Evolutionary conservation across 2,329 filamentous ascomycete genomes (phyloP), one percentile per base, ranked within the genome.

Genomic region (Ploettnerulaceae sp.): DNA sequence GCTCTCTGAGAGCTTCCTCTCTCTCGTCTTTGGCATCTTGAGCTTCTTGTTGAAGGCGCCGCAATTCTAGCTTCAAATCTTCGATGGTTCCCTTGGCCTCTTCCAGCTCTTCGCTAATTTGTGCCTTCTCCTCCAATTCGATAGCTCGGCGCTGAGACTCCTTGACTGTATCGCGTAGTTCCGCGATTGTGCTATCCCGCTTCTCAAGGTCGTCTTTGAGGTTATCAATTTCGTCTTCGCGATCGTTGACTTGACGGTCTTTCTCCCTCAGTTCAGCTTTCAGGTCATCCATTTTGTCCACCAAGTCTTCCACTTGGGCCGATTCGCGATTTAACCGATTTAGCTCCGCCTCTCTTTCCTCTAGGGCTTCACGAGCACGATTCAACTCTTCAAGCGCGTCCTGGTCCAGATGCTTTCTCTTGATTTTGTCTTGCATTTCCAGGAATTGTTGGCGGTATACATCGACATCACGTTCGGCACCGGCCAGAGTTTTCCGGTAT

Each of bases 401-500:
- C 54, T 89, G 81, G 58, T 89, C 82, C 8, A 77, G 78, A 53
- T 89, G 82, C 59, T 84, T 85, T 59, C 79, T 79, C 66, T 88
- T 89, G 44, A 88, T 76, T 60, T 85, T 86, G 50, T 94, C 86
- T 53, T 90, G 86, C 50, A 95, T 79, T 53, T 94, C 87, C 46
- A 83, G 70, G 55, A 96, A 81, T 63, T 95, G 87, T 58, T 85
- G 75, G 44, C 85, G 81, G 64, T 94, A 95, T 48, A 76, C 76
- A 62, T 95, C 90, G 2, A 97, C 75, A 51, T 96, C 89, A 55
- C 82, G 83, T 69, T 97, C 90, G 3, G 91, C 90, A 17, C 81
- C 77, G 15, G 79, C 79, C 8, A 98, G 73, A 31, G 84, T 84
- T 65, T 95, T 97, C 64, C 86, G 87, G 69, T 91, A 93, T 55